Evolutionary conservation across 208 protist species (phyloP), one percentile per base, ranked within the genome.

Genomic region (Lotmaria passim): DNA sequence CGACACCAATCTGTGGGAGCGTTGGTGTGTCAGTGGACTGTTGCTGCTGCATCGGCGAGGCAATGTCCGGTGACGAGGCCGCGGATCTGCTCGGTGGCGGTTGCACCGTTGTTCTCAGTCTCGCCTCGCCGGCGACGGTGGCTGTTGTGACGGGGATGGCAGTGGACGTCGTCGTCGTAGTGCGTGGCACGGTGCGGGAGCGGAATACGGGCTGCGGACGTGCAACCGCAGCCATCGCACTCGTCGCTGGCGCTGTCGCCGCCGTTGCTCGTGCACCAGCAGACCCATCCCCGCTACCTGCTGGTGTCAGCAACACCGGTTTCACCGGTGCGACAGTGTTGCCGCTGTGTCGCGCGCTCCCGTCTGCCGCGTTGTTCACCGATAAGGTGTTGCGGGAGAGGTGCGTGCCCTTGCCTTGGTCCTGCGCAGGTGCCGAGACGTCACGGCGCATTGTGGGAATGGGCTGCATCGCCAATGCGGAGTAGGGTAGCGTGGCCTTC

Each of bases 151-250:
- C 17, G 2, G 38, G 3, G 7, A 38, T 6, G 6, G 44, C 26
- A 4, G 58, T 21, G 1, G 58, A 12, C 2, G 44, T 3, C 2
- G 26, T 7, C 8, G 41, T 10, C 58, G 17, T 24, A 12, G 50
- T 14, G 3, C 44, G 58, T 12, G 58, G 43, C 28, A 48, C 41
- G 6, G 41, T 64, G 58, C 58, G 58, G 2, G 58, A 64, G 43
- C 58, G 43, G n/a, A n/a, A n/a, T n/a, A n/a, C n/a, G n/a, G n/a
- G n/a, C n/a, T n/a, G n/a, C n/a, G n/a, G n/a, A n/a, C n/a, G n/a
- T n/a, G n/a, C n/a, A n/a, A n/a, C n/a, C n/a, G n/a, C n/a, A n/a
- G n/a, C n/a, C n/a, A n/a, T n/a, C n/a, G n/a, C n/a, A n/a, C n/a
- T n/a, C n/a, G n/a, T n/a, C n/a, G n/a, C n/a, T n/a, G n/a, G n/a